phyloP scores from a whole-genome alignment of 1,284 basidiomycete species.

The Anthracocystis setariae region DNA sequence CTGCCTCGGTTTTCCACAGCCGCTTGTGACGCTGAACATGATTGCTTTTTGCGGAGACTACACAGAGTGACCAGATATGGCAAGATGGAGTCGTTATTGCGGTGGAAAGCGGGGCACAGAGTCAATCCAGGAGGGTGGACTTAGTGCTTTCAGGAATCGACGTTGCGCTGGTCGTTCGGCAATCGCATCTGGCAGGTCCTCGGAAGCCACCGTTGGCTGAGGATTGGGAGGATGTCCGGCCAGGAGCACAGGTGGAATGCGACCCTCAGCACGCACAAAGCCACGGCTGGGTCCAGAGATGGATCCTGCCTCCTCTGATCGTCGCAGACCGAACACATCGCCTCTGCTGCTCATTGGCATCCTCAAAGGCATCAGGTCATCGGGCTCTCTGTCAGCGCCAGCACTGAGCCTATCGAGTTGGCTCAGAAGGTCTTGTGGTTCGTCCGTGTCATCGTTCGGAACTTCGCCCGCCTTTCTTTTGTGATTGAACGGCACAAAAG shows the following conservation, averaged over 20 bases:
- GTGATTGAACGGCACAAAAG: not conserved
- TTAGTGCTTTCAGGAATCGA: conserved; percentile 18
- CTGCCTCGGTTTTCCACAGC: not conserved
- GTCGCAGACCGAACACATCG: not conserved
- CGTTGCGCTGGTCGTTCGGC: conserved; percentile 21
- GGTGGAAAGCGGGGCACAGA: too few species aligned
- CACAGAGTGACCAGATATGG: too few species aligned
- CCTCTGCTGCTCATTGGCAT: not conserved
- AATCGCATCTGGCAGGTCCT: not conserved
- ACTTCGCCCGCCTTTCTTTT: conserved; percentile 21
- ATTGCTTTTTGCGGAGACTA: too few species aligned
- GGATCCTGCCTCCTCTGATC: not conserved
- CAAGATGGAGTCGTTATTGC: too few species aligned
- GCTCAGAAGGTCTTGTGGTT: conserved; percentile 26
- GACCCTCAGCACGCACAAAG: too few species aligned
- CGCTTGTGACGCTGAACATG: not conserved
- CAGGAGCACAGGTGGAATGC: too few species aligned
- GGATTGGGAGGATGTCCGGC: too few species aligned
- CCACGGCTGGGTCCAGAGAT: too few species aligned
- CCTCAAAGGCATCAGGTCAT: not conserved
- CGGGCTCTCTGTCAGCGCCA: conserved; percentile 4
- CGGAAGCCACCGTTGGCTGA: not conserved
- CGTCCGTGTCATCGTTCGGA: conserved; percentile 10
- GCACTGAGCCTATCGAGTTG: conserved; percentile 22
- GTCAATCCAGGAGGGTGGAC: conserved; percentile 17